Evolutionary conservation across 148 eudicot species (phyloP).

Genomic region (Chenopodium suecicum): DNA sequence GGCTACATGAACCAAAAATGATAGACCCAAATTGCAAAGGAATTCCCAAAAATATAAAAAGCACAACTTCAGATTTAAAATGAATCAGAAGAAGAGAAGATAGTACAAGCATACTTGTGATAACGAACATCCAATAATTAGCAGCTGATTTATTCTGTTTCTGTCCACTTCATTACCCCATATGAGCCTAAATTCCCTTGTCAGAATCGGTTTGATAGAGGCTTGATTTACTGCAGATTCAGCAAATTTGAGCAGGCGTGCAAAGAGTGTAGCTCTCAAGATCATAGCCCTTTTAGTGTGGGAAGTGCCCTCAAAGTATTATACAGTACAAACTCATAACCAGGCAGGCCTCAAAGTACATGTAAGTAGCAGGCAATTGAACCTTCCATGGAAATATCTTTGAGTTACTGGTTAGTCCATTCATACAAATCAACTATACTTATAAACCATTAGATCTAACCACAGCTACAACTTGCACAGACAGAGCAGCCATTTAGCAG

Average conservation of each 20-base stretch:
- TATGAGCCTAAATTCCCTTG: neutral
- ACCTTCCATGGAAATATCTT: neutral
- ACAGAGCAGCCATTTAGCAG: neutral
- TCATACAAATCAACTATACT: neutral
- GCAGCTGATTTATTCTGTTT: neutral
- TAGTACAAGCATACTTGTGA: slow-evolving; percentile 10
- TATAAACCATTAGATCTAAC: neutral
- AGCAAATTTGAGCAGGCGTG: neutral
- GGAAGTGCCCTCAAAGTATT: neutral
- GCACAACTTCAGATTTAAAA: neutral
- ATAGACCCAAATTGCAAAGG: neutral
- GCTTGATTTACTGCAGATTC: neutral
- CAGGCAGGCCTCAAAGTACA: neutral
- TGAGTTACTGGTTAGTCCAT: neutral
- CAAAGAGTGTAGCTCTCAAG: neutral
- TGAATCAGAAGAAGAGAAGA: neutral
- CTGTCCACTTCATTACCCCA: neutral
- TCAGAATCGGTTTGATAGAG: neutral
- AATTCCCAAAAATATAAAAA: neutral
- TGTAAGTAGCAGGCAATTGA: neutral
- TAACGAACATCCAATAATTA: neutral
- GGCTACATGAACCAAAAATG: too few relatives aligned
- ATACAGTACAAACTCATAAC: neutral
- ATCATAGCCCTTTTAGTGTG: neutral
- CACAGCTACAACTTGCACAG: neutral